These are phyloP conservation scores for Fonsecaea multimorphosa DNA, from an alignment of 2,329 filamentous ascomycete genomes.

Conservation along the genomic window DNA sequence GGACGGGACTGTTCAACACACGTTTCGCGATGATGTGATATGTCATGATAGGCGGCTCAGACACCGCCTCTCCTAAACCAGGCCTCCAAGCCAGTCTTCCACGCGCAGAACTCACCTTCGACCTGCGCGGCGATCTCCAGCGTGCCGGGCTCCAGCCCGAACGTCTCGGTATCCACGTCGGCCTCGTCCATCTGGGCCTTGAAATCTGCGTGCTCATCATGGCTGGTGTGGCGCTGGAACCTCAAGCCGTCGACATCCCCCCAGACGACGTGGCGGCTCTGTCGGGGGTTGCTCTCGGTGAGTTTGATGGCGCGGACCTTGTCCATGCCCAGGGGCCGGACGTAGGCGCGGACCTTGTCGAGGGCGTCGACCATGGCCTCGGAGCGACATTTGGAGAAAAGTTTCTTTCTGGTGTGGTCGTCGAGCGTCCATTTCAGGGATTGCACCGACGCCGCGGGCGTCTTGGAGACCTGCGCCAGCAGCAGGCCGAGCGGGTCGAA, in stretches of 20 bases:
- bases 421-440: constrained; percentile 24
- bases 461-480: constrained; percentile 22
- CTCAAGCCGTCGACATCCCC: constrained; percentile 3
- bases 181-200: neutral
- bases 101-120: constrained; percentile 24
- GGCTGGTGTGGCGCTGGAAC: neutral
- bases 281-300: neutral
- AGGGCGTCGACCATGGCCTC: constrained; percentile 25
- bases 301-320: constrained; percentile 23
- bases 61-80: constrained; percentile 26
- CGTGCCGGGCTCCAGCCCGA: constrained; percentile 21
- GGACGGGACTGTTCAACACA: neutral
- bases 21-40: neutral
- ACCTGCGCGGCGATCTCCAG: constrained; percentile 22
- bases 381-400: constrained; percentile 2
- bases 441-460: constrained; percentile 13
- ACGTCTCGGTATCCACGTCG: constrained; percentile 1
- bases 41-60: neutral
- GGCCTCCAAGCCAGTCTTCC: constrained; percentile 25
- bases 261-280: constrained; percentile 4
- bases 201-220: neutral
- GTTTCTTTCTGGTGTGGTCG: constrained; percentile 6
- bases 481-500: constrained; percentile 22
- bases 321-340: constrained; percentile 23
- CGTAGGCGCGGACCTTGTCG: constrained; percentile 25